These are phyloP conservation scores for Elaeagnus macrophylla DNA, from an alignment of 306 rosid genomes.

Conservation along the genomic window DNA sequence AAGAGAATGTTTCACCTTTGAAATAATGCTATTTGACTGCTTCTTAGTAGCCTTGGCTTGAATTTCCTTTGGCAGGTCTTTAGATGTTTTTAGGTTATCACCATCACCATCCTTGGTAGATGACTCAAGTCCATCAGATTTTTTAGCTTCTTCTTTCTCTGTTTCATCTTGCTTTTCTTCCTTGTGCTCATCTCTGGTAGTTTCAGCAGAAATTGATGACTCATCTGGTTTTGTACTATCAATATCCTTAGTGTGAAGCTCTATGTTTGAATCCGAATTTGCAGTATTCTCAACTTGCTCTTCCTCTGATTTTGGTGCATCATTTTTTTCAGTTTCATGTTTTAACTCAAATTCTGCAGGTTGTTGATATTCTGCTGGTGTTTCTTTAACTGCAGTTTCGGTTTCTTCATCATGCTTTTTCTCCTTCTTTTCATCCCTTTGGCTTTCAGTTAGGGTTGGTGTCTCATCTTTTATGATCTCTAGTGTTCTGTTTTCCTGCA, in stretches of 20 bases:
- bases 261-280: too few species aligned
- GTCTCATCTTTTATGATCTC: constrained; percentile 16
- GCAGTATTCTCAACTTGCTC: too few species aligned
- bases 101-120: constrained; percentile 33
- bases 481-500: constrained; percentile 10
- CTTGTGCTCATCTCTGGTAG: constrained; percentile 14
- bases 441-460: constrained; percentile 17
- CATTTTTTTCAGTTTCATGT: too few species aligned
- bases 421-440: too few species aligned
- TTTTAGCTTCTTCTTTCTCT: constrained; percentile 32
- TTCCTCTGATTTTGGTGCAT: too few species aligned
- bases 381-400: too few species aligned
- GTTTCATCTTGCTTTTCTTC: constrained; percentile 38
- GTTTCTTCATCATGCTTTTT: too few species aligned
- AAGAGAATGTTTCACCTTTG: constrained; percentile 74
- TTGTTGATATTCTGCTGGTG: too few species aligned
- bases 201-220: constrained; percentile 17
- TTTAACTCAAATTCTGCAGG: too few species aligned
- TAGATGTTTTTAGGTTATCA: constrained; percentile 26
- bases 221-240: constrained; percentile 2
- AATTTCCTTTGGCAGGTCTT: constrained; percentile 46
- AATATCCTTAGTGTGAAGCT: too few species aligned
- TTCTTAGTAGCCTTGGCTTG: constrained; percentile 44
- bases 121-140: constrained; percentile 31
- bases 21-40: constrained; percentile 57